A percentile compares a stretch with the other conserved stretches of the same genome.
These are phyloP conservation scores for Crepidotus variabilis DNA, from an alignment of 768 basidiomycete genomes.

Conservation along the genomic window DNA sequence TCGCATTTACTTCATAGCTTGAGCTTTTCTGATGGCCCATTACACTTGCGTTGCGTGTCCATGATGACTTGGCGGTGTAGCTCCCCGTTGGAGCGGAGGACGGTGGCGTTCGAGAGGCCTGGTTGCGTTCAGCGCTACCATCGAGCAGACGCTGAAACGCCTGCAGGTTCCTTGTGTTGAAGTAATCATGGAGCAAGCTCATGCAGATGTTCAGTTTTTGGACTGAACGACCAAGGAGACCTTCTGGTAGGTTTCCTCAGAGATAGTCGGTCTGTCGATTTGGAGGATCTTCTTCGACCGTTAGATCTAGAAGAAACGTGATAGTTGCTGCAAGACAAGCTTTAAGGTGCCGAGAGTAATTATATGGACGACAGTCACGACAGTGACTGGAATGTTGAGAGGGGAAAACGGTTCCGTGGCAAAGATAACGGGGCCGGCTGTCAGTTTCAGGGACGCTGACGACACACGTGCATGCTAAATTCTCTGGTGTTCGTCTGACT, in stretches of 20 bases:
- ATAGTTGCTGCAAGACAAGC: neutral
- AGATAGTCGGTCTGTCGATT: neutral
- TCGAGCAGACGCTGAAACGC: conserved; percentile 77
- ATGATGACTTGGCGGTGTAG: conserved; percentile 30
- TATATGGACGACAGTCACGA: neutral
- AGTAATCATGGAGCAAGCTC: conserved; percentile 80
- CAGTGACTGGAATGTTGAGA: neutral
- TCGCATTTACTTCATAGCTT: conserved; percentile 59
- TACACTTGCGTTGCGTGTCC: conserved; percentile 45
- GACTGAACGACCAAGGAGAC: conserved; percentile 35
- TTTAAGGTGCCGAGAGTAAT: neutral
- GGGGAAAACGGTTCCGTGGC: neutral
- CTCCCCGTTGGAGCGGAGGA: conserved; percentile 31
- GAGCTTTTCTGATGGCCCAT: conserved; percentile 23
- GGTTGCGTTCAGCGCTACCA: conserved; percentile 30
- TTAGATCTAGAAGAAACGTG: neutral
- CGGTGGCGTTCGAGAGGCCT: conserved; percentile 17
- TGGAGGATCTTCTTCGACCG: neutral
- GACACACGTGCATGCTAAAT: neutral
- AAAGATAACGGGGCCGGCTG: neutral
- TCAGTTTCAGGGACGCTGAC: neutral
- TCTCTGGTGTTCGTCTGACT: neutral
- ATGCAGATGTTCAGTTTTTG: conserved; percentile 41
- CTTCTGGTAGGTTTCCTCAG: conserved; percentile 17
- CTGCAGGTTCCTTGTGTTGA: conserved; percentile 65